phyloP scores from a whole-genome alignment of 345 rosid genomes.

The Gossypium turneri region DNA sequence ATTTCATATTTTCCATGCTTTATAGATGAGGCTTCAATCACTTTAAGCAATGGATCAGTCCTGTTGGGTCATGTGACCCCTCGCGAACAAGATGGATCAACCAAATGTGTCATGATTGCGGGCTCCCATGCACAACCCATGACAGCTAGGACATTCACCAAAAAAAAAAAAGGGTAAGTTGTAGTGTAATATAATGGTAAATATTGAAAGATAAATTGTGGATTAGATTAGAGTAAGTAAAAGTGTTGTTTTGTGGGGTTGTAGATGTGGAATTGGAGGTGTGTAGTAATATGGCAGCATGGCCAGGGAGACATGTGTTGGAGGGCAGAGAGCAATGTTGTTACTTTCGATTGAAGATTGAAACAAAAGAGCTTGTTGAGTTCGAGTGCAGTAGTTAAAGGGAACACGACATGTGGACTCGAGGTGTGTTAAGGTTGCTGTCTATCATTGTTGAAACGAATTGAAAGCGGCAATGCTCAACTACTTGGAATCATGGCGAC shows the following conservation, averaged over 20 bases:
- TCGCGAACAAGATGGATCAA: too few species aligned
- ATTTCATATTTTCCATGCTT: too few species aligned
- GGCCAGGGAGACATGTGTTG: slow-evolving; percentile 80
- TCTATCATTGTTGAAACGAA: slow-evolving; percentile 45
- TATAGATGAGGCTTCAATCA: too few species aligned
- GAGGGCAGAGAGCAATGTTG: slow-evolving; percentile 59
- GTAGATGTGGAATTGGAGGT: slow-evolving; percentile 73
- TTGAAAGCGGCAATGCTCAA: slow-evolving; percentile 23
- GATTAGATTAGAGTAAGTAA: not conserved
- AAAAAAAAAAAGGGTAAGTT: slow-evolving; percentile 77
- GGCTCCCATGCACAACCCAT: slow-evolving; percentile 20
- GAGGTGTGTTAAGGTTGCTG: slow-evolving; percentile 60
- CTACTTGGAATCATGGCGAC: slow-evolving; percentile 17
- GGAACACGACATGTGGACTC: slow-evolving; percentile 76
- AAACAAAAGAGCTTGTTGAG: slow-evolving; percentile 58
- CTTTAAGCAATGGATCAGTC: too few species aligned
- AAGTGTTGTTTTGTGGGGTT: not conserved
- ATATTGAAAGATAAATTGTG: not conserved
- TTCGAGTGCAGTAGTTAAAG: slow-evolving; percentile 77
- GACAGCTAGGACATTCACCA: slow-evolving; percentile 56
- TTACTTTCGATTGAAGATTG: slow-evolving; percentile 75
- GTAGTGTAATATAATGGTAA: not conserved
- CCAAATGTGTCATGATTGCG: too few species aligned
- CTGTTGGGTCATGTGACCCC: too few species aligned
- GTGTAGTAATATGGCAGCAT: slow-evolving; percentile 67